Percentiles rank a stretch among this genome's conserved stretches.
Evolutionary conservation across 768 basidiomycete species (phyloP).

Genomic region (Astraeus odoratus): DNA sequence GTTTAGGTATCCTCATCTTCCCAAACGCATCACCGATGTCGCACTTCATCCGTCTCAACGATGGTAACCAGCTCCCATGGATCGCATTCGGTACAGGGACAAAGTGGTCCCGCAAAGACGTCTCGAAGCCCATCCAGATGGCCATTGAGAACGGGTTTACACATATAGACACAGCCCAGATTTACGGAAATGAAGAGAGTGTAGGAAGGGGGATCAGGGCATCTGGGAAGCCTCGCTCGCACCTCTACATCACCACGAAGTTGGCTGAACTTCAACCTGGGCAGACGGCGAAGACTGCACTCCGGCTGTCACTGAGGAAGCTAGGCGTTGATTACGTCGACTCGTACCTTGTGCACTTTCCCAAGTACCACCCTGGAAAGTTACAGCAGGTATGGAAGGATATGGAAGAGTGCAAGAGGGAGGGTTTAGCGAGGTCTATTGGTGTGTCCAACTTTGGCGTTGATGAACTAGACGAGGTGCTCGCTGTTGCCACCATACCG

Average conservation of each 20-base stretch:
- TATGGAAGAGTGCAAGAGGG: constrained; percentile 50
- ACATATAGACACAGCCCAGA: constrained; percentile 61
- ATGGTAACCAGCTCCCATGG: constrained; percentile 49
- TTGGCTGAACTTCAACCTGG: constrained; percentile 30
- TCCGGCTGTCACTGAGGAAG: constrained; percentile 49
- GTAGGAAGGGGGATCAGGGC: constrained; percentile 45
- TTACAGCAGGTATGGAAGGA: constrained; percentile 50
- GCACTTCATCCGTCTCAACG: constrained; percentile 49
- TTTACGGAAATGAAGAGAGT: constrained; percentile 49
- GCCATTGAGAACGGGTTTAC: constrained; percentile 53
- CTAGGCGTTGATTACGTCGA: constrained; percentile 53
- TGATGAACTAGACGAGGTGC: constrained; percentile 35
- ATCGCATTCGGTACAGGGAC: constrained; percentile 61
- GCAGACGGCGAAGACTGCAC: constrained; percentile 39
- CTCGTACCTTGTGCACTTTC: constrained; percentile 54
- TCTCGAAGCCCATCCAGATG: constrained; percentile 27
- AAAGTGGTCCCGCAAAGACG: constrained; percentile 41
- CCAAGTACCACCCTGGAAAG: constrained; percentile 32
- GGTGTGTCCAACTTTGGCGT: constrained; percentile 53
- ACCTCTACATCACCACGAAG: constrained; percentile 61
- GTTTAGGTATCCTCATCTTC: no score
- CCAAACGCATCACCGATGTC: no score
- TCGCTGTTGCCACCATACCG: constrained; percentile 35
- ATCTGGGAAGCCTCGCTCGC: constrained; percentile 44
- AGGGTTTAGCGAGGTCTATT: constrained; percentile 34